phyloP scores from a whole-genome alignment of 768 basidiomycete genomes.

The Leccinum truebloodii region DNA sequence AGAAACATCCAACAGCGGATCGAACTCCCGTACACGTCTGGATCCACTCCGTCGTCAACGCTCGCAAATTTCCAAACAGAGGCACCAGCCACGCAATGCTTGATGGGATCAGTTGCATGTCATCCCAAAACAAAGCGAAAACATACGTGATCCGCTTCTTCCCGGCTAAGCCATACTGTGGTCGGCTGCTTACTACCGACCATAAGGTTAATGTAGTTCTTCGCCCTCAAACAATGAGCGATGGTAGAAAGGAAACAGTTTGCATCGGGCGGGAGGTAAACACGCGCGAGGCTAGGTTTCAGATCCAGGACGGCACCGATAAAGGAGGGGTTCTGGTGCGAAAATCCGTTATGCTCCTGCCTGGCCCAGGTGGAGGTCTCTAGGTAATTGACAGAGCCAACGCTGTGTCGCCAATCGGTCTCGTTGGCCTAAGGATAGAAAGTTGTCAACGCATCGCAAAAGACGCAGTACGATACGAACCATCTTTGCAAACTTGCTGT shows the following conservation, averaged over 20 bases:
- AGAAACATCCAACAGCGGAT: neutral
- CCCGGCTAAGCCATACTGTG: slow-evolving; percentile 73
- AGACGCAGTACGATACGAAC: slow-evolving; percentile 34
- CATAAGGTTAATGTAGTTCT: slow-evolving; percentile 87
- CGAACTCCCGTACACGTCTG: slow-evolving; percentile 57
- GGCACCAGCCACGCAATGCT: slow-evolving; percentile 87
- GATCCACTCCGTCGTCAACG: slow-evolving; percentile 66
- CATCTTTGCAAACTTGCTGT: slow-evolving; percentile 88
- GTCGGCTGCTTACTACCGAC: slow-evolving; percentile 87
- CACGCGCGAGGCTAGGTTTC: slow-evolving; percentile 68
- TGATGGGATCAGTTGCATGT: neutral
- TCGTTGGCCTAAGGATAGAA: slow-evolving; percentile 43
- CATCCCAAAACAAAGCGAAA: neutral
- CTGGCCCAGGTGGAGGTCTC: slow-evolving; percentile 87
- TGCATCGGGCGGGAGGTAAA: slow-evolving; percentile 89
- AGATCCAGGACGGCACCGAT: slow-evolving; percentile 84
- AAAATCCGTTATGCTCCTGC: slow-evolving; percentile 89
- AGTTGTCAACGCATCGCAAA: neutral
- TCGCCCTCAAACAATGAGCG: slow-evolving; percentile 79
- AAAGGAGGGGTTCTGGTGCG: slow-evolving; percentile 84
- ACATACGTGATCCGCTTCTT: slow-evolving; percentile 68
- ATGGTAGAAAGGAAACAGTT: slow-evolving; percentile 85
- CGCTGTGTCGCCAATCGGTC: slow-evolving; percentile 69
- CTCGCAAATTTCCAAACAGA: slow-evolving; percentile 86
- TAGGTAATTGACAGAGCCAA: slow-evolving; percentile 79